Conservation (phyloP, 2,329 filamentous ascomycete genomes). For the Catunica adiposa region DNA sequence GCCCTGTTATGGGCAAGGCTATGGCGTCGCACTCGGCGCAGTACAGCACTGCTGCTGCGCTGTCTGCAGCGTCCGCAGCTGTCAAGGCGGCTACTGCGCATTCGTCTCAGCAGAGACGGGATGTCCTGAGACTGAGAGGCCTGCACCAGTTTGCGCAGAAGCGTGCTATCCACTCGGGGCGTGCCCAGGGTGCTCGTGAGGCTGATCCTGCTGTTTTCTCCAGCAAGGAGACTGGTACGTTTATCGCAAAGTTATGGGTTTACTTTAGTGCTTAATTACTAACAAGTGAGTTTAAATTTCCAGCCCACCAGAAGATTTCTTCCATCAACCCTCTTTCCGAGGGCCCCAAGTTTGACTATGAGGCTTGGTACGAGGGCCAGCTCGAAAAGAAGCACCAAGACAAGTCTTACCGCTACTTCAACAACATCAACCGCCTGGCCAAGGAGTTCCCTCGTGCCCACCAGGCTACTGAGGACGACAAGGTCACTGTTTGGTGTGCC, state of each 20-base stretch:
- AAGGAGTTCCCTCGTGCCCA: constrained; percentile 93
- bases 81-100: constrained; percentile 5
- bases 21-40: constrained; percentile 67
- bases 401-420: constrained; percentile 99
- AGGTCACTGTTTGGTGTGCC: constrained; percentile 95
- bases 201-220: constrained; percentile 13
- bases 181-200: constrained; percentile 9
- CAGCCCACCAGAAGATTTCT: constrained; percentile 13
- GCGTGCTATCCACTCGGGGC: constrained; percentile 7
- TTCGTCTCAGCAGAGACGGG: constrained; percentile 20
- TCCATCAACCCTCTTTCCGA: constrained; percentile 17
- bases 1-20: constrained; percentile 97
- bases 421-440: constrained; percentile 98
- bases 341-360: constrained; percentile 65
- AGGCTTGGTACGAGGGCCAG: constrained; percentile 72
- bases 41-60: constrained; percentile 27
- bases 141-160: constrained; percentile 39
- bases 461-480: constrained; percentile 65
- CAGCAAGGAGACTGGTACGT: constrained; percentile 14
- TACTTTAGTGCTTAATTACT: background rate
- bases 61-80: constrained; percentile 28
- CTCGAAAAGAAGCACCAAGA: constrained; percentile 98
- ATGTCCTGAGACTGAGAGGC: constrained; percentile 27
- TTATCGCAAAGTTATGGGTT: background rate
- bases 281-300: background rate